Base-by-base conservation (phyloP, 257 asterid species). In the Solanum habrochaites region DNA sequence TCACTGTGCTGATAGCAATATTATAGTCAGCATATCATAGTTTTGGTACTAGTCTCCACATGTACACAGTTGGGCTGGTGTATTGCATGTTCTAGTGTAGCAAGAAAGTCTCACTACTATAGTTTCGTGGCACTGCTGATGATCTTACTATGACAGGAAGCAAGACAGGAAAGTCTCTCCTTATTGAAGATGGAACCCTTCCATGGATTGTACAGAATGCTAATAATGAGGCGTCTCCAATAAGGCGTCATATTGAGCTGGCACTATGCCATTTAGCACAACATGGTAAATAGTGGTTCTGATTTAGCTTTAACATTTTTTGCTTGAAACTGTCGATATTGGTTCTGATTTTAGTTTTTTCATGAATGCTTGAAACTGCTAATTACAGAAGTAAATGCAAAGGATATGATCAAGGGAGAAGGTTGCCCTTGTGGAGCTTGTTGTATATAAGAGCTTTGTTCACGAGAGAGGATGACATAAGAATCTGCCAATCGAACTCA, bases 171-270 rank as follows among this genome's bases (percentile, higher is more conserved):
- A 92, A 88, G 88, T 95, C 98, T 86, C 93, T 94, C 87, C 92
- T 95, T 40, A 94, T 95, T 42, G 98, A 95, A 85, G 98, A 95
- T 58, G 95, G 96, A 9, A 93, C 90, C 45, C 95, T 94, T 89
- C 94, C 98, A 25, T 95, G 98, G 98, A 95, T 95, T 52, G 96
- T 95, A 78, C 95, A 93, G 92, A 94, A 93, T 83, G 94, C 98
- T 66, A 95, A 93, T 75, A 93, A 93, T 45, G 98, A 94, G 87
- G 94, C 95, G 69, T 88, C 94, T 7, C 94, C 94, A 45, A 93
- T 95, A 89, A 90, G 95, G 88, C 95, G 97, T 78, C 97, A 95
- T 85, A 88, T 92, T 56, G 98, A 95, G 90, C 93, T 95, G 77
- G 98, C 98, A 16, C 96, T 95, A 71, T 95, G 98, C 88, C 98